A percentile compares a stretch with the other conserved stretches of the same genome.
Evolutionary conservation across 805 yeast species (phyloP).

Genomic region (Groenewaldozyma tartarivorans): DNA sequence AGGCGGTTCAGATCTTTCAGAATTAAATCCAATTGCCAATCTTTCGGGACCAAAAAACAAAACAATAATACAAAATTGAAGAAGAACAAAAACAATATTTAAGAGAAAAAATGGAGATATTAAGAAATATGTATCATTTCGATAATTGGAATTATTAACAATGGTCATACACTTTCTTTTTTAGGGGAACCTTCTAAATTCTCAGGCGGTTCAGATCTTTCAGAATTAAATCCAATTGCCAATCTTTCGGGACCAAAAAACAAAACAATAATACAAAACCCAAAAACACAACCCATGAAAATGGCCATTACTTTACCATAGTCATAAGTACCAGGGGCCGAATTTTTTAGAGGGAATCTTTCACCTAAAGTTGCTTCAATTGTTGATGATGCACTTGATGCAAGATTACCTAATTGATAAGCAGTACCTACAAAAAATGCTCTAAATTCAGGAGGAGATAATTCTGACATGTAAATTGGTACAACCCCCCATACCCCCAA

Average conservation of each 20-base stretch:
- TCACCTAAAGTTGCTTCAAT: slow-evolving; percentile 55
- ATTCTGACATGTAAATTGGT: slow-evolving; percentile 57
- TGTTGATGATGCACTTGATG: slow-evolving; percentile 61
- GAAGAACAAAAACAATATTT: no score
- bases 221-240: no score
- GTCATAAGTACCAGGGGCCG: slow-evolving; percentile 32
- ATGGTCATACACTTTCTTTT: no score
- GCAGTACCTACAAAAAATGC: slow-evolving; percentile 52
- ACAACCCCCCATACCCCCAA: slow-evolving; percentile 71
- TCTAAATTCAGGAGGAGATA: slow-evolving; percentile 55
- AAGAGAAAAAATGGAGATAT: no score
- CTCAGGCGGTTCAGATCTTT: no score
- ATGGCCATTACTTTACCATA: slow-evolving; percentile 65
- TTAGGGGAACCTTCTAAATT: no score
- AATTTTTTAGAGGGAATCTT: slow-evolving; percentile 41
- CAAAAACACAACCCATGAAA: slow-evolving; percentile 58
- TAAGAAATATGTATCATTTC: no score
- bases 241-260: slow-evolving; percentile 56
- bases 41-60: no score
- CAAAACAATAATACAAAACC: slow-evolving; percentile 37
- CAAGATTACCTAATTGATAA: slow-evolving; percentile 67
- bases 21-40: no score
- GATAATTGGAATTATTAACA: no score
- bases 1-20: no score
- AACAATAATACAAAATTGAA: no score